A percentile compares a stretch with the other conserved stretches of the same genome.
phyloP scores from a whole-genome alignment of 345 rosid species.

The Brassica napus region Da-Ae NC_063446.1:31806001-31806500 shows the following conservation, averaged over 20 bases:
- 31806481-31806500: too few species aligned
- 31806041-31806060: conserved; percentile 16
- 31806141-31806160: conserved; percentile 29
- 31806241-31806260: conserved; percentile 17
- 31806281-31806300: conserved; percentile 30
- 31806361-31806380: too few species aligned
- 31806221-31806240: conserved; percentile 1
- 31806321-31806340: too few species aligned
- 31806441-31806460: too few species aligned
- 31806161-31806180: conserved; percentile 7
- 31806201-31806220: conserved; percentile 26
- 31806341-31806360: too few species aligned
- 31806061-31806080: conserved; percentile 5
- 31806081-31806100: conserved; percentile 30
- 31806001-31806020: conserved; percentile 1
- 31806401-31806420: too few species aligned
- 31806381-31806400: too few species aligned
- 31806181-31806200: conserved; percentile 5
- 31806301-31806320: background rate
- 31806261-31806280: conserved; percentile 8
- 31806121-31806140: conserved; percentile 6
- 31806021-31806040: conserved; percentile 15
- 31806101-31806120: conserved; percentile 13
- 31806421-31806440: too few species aligned
- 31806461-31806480: too few species aligned